Conservation (phyloP, 805 yeast species). For the Metschnikowia anglica region DNA sequence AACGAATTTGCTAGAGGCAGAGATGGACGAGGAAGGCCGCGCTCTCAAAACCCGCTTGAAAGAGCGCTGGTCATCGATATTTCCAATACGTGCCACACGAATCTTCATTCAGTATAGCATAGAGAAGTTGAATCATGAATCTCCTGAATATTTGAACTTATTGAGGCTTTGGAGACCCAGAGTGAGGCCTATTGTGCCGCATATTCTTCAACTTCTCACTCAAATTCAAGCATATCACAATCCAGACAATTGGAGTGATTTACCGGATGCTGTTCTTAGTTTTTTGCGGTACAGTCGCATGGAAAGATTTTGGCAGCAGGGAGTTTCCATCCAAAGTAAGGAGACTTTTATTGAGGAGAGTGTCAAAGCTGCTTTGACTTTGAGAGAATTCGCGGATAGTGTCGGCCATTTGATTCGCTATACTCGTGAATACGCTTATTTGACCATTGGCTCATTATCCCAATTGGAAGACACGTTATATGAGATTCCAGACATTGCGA, state of each 20-base stretch:
- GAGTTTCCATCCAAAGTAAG: conserved; percentile 89
- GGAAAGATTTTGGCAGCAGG: conserved; percentile 98
- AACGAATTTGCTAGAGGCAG: conserved; percentile 71
- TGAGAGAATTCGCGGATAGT: conserved; percentile 95
- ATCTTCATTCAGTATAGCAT: conserved; percentile 93
- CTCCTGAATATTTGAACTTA: conserved; percentile 68
- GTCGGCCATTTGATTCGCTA: conserved; percentile 95
- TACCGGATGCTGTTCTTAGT: conserved; percentile 87
- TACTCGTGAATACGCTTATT: conserved; percentile 91
- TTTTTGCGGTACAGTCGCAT: conserved; percentile 87
- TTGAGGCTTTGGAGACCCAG: conserved; percentile 89
- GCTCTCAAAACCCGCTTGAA: conserved; percentile 72
- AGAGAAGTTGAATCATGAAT: conserved; percentile 80
- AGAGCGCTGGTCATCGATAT: conserved; percentile 89
- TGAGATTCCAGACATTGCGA: conserved; percentile 79
- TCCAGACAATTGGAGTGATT: conserved; percentile 84
- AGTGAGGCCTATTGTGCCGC: conserved; percentile 87
- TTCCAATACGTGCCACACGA: conserved; percentile 94
- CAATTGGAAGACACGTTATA: conserved; percentile 87
- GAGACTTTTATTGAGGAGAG: conserved; percentile 94
- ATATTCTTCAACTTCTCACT: conserved; percentile 77
- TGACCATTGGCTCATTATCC: conserved; percentile 85
- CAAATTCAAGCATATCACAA: conserved; percentile 95
- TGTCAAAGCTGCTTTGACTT: conserved; percentile 88
- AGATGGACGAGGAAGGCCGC: conserved; percentile 89